These are phyloP conservation scores for Penicillium psychrofluorescens DNA, from an alignment of 495 filamentous ascomycete species.

Conservation along the genomic window DNA sequence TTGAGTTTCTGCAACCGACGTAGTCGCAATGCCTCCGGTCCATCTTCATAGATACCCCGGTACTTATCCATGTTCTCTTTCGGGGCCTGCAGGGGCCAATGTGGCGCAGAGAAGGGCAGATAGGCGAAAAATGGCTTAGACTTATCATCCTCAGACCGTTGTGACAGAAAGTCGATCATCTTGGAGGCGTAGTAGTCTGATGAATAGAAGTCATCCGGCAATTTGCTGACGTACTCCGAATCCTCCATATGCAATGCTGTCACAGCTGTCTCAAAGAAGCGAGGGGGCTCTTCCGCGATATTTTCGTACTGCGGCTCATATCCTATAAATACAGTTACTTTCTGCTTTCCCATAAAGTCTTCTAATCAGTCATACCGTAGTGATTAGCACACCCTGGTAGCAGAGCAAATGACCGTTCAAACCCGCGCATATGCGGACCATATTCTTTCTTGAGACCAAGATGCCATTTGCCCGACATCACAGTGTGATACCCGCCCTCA, in stretches of 20 bases:
- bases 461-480: constrained; percentile 58
- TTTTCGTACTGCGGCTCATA: constrained; percentile 53
- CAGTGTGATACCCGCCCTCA: constrained; percentile 55
- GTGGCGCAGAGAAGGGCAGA: constrained; percentile 52
- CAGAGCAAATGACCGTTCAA: constrained; percentile 41
- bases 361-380: constrained; percentile 27
- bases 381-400: constrained; percentile 53
- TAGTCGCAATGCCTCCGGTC: constrained; percentile 45
- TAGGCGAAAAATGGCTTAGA: constrained; percentile 54
- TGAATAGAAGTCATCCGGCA: constrained; percentile 51
- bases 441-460: constrained; percentile 39
- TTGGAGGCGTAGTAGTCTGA: constrained; percentile 47
- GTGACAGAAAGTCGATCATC: constrained; percentile 45
- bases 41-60: constrained; percentile 49
- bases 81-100: constrained; percentile 55
- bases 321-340: too few relatives aligned
- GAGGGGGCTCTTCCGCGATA: constrained; percentile 12
- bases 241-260: too few relatives aligned
- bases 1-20: constrained; percentile 43
- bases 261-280: too few relatives aligned
- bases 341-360: too few relatives aligned
- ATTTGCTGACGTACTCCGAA: constrained; percentile 11
- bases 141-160: constrained; percentile 39
- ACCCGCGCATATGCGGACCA: constrained; percentile 34
- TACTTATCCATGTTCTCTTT: constrained; percentile 45